Evolutionary conservation across 2,329 filamentous ascomycete species (phyloP), one percentile per base, ranked within the genome.

Genomic region (Bipolaris oryzae): DNA sequence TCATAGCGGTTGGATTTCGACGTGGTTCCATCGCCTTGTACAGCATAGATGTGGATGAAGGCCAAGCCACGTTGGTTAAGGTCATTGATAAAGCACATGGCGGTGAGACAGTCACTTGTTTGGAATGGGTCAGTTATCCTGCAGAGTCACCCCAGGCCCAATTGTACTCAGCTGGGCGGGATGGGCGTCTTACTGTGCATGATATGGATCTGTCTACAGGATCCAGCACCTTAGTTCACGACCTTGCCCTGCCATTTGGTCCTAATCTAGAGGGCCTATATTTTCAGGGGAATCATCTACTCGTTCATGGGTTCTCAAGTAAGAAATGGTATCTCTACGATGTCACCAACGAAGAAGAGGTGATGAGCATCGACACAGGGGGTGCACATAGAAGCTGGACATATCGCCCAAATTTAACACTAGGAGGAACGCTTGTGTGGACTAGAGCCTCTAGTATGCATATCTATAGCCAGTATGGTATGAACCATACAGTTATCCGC

Each of bases 261-360:
- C 87, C 89, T 1, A 87, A 91, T 64, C 84, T 97, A 35, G 91
- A 96, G 73, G 87, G 88, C 0, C 83, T 89, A 0, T 88, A 85
- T 77, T 84, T 94, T 57, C 71, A 81, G 38, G 54, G 69, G 64
- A 74, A 79, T 38, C 66, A 68, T 65, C 78, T 96, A 1, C 79
- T 92, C 25, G 78, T 96, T 11, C 90, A 88, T 72, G 94, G 94
- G 3, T 98, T 97, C 77, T 87, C 85, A 53, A 87, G 89, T 71
- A 91, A 87, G 60, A 81, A 86, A 44, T 96, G 98, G 70, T 80
- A 96, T 11, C 83, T 94, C 9, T 95, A 91, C 85, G 91, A 96
- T 72, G 87, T 90, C 70, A 87, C 85, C 0, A 80, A 79, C 1
- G 87, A 91, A 56, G 83, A 86, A 53, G 89, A 94, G 67, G 75